These are phyloP conservation scores for Zymoseptoria pseudotritici DNA, from an alignment of 2,329 filamentous ascomycete species.

Conservation along the genomic window DNA sequence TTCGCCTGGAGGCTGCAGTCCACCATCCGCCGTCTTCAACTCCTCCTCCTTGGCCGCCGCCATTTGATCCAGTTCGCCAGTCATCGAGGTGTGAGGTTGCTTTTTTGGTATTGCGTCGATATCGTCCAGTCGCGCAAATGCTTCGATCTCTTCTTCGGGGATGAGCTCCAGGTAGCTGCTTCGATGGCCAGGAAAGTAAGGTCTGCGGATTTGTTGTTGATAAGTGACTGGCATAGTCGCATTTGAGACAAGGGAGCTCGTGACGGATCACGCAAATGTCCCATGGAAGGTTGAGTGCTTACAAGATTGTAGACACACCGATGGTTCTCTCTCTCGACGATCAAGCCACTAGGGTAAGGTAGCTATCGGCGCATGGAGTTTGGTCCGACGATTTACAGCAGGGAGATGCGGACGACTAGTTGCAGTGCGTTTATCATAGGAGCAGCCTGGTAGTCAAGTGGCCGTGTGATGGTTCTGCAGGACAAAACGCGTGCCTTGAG, in stretches of 20 bases:
- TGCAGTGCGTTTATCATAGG: not conserved
- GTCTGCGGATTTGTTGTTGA: conserved; percentile 14
- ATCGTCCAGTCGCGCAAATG: conserved; percentile 22
- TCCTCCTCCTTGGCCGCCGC: conserved; percentile 27
- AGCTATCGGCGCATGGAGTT: not conserved
- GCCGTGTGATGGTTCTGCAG: too few relatives aligned
- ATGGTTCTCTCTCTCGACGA: not conserved
- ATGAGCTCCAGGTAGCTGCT: conserved; percentile 24
- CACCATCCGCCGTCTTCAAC: conserved; percentile 13
- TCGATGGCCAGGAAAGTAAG: conserved; percentile 22
- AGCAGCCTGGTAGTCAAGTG: too few relatives aligned
- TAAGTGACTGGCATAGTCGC: conserved; percentile 15
- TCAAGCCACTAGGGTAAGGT: not conserved
- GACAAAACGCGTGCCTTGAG: too few relatives aligned
- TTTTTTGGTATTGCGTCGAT: conserved; percentile 15
- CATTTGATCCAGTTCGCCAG: conserved; percentile 19
- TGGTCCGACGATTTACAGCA: not conserved
- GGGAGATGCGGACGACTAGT: not conserved
- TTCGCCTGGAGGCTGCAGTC: conserved; percentile 8
- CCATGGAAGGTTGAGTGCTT: not conserved
- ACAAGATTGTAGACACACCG: not conserved
- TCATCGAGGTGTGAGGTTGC: not conserved
- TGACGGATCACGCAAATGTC: not conserved
- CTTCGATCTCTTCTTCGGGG: conserved; percentile 23
- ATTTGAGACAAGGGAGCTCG: not conserved